Percentiles rank a stretch among this genome's conserved stretches.
Evolutionary conservation across 768 basidiomycete species (phyloP).

Genomic region (Pleurotus giganteus): DNA sequence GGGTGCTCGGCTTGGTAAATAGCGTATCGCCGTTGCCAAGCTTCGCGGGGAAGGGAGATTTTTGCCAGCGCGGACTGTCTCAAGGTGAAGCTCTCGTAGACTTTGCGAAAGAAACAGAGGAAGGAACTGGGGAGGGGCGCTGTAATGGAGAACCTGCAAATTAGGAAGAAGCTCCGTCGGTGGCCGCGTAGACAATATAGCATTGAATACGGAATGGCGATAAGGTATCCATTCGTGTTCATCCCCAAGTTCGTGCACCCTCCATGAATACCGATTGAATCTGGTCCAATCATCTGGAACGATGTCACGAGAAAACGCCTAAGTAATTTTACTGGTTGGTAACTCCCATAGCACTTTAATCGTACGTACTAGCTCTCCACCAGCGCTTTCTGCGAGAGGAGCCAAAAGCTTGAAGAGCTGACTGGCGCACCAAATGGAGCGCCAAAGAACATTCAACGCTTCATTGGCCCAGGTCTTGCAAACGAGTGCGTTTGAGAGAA

Average conservation of each 20-base stretch:
- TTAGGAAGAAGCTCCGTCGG: background rate
- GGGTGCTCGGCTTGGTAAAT: no score
- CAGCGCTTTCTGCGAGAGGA: background rate
- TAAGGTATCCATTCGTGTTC: background rate
- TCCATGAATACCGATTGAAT: background rate
- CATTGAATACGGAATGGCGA: background rate
- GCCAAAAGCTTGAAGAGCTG: background rate
- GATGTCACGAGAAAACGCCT: background rate
- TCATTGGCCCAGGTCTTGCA: background rate
- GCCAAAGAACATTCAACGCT: background rate
- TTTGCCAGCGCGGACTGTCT: no score
- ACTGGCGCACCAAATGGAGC: background rate
- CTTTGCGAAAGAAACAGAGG: no score
- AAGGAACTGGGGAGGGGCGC: no score
- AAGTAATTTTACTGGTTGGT: background rate
- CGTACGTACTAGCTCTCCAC: background rate
- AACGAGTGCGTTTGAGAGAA: background rate
- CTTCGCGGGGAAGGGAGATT: no score
- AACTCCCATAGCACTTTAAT: background rate
- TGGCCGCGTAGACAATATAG: background rate
- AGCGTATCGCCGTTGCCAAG: no score
- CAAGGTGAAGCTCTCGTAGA: no score
- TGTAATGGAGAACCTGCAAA: no score
- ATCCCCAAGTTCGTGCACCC: background rate
- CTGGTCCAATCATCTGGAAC: background rate